These are phyloP conservation scores for Musa troglodytarum DNA, from an alignment of 176 grass and related monocot species.

Conservation along the genomic window DNA sequence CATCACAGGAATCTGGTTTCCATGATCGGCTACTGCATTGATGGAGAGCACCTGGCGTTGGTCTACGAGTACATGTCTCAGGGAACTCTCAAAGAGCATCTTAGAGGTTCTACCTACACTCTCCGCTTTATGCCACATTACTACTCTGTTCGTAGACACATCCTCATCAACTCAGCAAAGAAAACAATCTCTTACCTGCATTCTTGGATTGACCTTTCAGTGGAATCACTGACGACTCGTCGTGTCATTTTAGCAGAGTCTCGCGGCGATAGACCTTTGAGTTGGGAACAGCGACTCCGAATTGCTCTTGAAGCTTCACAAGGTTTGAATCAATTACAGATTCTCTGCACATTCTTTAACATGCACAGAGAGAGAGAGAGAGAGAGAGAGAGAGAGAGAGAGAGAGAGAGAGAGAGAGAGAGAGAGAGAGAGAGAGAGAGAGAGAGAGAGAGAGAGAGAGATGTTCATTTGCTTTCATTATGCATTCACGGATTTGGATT, in stretches of 20 bases:
- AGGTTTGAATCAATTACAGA: conserved; percentile 11
- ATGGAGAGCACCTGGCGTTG: conserved; percentile 30
- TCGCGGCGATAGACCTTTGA: conserved; percentile 17
- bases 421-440: too few relatives aligned
- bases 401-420: too few relatives aligned
- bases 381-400: too few relatives aligned
- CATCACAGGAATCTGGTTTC: conserved; percentile 55
- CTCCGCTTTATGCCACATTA: neutral
- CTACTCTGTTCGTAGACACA: neutral
- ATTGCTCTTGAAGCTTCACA: conserved; percentile 51
- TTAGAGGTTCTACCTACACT: conserved; percentile 31
- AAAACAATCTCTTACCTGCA: too few relatives aligned
- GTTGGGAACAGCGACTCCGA: conserved; percentile 29
- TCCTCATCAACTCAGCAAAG: neutral
- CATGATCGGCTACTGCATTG: conserved; percentile 51
- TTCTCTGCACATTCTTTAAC: too few relatives aligned
- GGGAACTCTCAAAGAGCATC: conserved; percentile 31
- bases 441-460: too few relatives aligned
- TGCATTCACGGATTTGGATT: too few relatives aligned
- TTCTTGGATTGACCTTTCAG: too few relatives aligned
- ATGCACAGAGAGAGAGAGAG: too few relatives aligned
- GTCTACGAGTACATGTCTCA: conserved; percentile 52
- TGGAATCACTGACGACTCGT: too few relatives aligned
- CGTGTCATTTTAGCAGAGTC: neutral
- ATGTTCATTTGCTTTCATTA: too few relatives aligned